phyloP scores from a whole-genome alignment of 495 filamentous ascomycete genomes.

The Talaromyces nanjingensis region DNA sequence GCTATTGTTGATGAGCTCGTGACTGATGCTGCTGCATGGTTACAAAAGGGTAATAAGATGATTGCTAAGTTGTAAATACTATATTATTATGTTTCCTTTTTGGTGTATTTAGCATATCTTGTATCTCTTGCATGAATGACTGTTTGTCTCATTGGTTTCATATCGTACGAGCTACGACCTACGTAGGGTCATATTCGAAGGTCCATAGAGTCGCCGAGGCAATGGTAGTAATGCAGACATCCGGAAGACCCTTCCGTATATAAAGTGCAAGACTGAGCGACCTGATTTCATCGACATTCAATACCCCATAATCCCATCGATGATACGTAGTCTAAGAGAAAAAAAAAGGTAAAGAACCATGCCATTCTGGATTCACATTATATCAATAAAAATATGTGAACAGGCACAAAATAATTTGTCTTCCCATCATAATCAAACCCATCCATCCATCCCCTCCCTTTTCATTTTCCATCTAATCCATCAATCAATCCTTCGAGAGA shows the following conservation, averaged over 20 bases:
- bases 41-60: constrained; percentile 62
- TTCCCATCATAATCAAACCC: background rate
- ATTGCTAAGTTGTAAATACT: constrained; percentile 55
- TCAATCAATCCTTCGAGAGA: background rate
- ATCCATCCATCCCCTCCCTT: background rate
- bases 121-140: background rate
- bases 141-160: background rate
- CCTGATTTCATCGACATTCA: background rate
- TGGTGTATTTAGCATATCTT: background rate
- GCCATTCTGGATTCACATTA: background rate
- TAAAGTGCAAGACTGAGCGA: background rate
- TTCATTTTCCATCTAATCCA: background rate
- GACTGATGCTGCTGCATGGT: constrained; percentile 62
- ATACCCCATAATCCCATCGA: background rate
- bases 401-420: background rate
- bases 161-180: background rate
- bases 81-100: background rate
- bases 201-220: background rate
- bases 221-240: background rate
- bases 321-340: background rate
- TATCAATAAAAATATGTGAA: background rate
- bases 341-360: background rate
- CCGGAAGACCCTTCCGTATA: background rate
- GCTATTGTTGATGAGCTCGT: constrained; percentile 93
- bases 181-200: background rate